These are phyloP conservation scores for Xylaria sp. DNA, from an alignment of 2,329 filamentous ascomycete genomes.

Conservation along the genomic window DNA sequence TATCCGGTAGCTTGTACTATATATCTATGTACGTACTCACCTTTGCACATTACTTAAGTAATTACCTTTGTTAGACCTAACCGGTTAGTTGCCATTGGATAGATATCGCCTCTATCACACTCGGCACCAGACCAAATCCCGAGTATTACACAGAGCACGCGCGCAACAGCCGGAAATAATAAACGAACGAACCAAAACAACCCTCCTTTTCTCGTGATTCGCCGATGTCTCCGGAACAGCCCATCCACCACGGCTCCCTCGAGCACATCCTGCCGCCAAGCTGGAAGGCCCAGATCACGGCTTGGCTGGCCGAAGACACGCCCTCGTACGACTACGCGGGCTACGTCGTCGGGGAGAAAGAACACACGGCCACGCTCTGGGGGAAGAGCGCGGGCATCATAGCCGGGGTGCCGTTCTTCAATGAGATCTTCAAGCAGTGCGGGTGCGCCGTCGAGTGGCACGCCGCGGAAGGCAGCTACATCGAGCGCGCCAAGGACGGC, in stretches of 20 bases:
- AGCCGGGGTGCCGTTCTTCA: slow-evolving; percentile 93
- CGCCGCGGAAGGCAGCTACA: slow-evolving; percentile 75
- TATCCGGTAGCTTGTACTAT: too few relatives aligned
- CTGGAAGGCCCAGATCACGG: slow-evolving; percentile 82
- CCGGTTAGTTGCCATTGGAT: not conserved
- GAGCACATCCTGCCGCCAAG: slow-evolving; percentile 82
- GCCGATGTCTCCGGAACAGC: slow-evolving; percentile 44
- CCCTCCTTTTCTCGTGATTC: slow-evolving; percentile 2
- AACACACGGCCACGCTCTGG: slow-evolving; percentile 73
- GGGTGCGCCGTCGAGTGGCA: slow-evolving; percentile 95
- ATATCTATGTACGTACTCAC: not conserved
- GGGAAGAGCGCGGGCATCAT: slow-evolving; percentile 81
- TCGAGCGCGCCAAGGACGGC: slow-evolving; percentile 69
- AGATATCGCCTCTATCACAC: not conserved
- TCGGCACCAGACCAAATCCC: not conserved
- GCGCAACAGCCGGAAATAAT: not conserved
- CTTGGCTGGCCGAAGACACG: slow-evolving; percentile 95
- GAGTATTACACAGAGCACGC: not conserved
- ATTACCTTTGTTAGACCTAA: not conserved
- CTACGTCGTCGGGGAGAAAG: slow-evolving; percentile 86
- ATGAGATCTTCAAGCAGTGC: slow-evolving; percentile 90
- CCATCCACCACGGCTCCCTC: slow-evolving; percentile 57
- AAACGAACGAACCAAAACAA: not conserved
- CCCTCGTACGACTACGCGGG: slow-evolving; percentile 97
- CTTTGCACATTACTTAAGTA: not conserved